These are phyloP conservation scores for Plasmodium cynomolgi DNA, from an alignment of 169 alveolate species.

Conservation along the genomic window DNA sequence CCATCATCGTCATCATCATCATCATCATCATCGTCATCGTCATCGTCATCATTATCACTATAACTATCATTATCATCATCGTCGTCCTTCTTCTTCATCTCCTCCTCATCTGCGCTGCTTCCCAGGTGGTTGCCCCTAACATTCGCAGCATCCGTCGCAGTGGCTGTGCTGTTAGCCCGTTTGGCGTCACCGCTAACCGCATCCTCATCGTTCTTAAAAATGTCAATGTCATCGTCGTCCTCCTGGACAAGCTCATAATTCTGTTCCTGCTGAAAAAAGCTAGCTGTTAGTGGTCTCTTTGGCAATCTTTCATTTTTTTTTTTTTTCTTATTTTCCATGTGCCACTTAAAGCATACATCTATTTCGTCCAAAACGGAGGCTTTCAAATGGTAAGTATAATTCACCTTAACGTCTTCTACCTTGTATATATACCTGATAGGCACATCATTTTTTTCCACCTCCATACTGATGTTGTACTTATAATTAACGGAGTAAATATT, in stretches of 20 bases:
- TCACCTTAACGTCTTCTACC: conserved; percentile 38
- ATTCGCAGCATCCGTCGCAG: neutral
- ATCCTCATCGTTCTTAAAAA: conserved; percentile 35
- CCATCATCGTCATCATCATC: neutral
- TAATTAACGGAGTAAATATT: conserved; percentile 65
- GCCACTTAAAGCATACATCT: conserved; percentile 66
- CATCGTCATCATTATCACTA: neutral
- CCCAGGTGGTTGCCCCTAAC: neutral
- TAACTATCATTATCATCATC: neutral
- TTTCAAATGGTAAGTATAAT: conserved; percentile 13
- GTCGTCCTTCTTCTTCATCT: neutral
- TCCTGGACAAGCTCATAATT: neutral
- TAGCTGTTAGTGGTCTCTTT: conserved; percentile 49
- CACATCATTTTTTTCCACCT: conserved; percentile 77
- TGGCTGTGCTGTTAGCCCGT: neutral
- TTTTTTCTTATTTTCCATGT: conserved; percentile 60
- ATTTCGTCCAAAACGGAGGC: conserved; percentile 28
- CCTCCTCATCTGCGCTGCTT: neutral
- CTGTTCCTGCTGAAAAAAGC: conserved; percentile 3
- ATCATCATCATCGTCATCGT: neutral
- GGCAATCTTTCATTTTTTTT: conserved; percentile 61
- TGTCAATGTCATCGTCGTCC: conserved; percentile 48
- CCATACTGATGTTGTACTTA: conserved; percentile 75
- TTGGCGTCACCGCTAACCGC: neutral
- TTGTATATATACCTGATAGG: conserved; percentile 76